phyloP scores from a whole-genome alignment of 768 basidiomycete genomes.

The Naganishia friedmannii region DNA sequence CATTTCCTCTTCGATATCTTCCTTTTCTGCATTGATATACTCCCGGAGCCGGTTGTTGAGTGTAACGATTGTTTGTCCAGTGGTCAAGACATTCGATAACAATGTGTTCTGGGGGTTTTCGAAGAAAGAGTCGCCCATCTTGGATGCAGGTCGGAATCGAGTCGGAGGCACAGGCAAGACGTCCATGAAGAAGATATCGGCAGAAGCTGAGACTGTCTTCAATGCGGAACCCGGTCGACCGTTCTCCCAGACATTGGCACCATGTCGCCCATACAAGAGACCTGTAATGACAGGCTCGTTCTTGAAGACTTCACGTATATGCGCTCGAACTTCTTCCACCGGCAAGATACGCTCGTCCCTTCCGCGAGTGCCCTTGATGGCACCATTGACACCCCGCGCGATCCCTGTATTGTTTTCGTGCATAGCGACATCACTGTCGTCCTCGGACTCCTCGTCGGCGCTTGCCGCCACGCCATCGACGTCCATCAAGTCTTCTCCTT shows the following conservation, averaged over 20 bases:
- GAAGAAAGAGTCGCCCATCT: constrained; percentile 86
- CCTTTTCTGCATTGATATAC: constrained; percentile 29
- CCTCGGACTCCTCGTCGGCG: constrained; percentile 59
- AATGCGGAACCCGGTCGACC: constrained; percentile 26
- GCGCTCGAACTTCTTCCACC: constrained; percentile 88
- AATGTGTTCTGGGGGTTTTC: constrained; percentile 96
- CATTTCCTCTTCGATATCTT: constrained; percentile 41
- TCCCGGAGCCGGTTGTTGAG: constrained; percentile 62
- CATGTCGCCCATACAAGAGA: constrained; percentile 88
- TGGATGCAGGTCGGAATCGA: constrained; percentile 89
- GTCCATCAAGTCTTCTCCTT: constrained; percentile 48
- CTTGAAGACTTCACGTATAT: constrained; percentile 79
- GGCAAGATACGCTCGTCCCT: constrained; percentile 86
- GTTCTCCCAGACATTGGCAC: constrained; percentile 54
- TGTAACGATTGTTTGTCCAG: constrained; percentile 67
- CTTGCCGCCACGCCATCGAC: constrained; percentile 42
- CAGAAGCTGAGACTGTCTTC: constrained; percentile 57
- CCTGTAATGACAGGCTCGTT: constrained; percentile 80
- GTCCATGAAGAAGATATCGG: constrained; percentile 97
- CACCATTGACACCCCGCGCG: constrained; percentile 72
- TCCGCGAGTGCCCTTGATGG: constrained; percentile 70
- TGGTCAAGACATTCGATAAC: constrained; percentile 72
- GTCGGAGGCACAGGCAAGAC: constrained; percentile 88
- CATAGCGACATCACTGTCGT: constrained; percentile 48
- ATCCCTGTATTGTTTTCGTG: constrained; percentile 51